Base-by-base conservation (phyloP, 192 early-diverging fungal species). In the Piromyces finnis region DNA sequence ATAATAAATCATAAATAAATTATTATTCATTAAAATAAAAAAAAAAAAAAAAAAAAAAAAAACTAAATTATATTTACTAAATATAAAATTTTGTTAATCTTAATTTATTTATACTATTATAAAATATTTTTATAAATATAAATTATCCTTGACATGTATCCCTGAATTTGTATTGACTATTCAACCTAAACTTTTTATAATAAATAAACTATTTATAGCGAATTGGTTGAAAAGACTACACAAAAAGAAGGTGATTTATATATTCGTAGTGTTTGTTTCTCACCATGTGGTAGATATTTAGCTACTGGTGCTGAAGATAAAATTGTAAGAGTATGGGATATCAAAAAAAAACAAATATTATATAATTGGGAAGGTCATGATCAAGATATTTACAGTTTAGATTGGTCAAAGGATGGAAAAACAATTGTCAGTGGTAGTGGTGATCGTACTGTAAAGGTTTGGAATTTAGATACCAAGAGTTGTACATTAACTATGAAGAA, bases 251-350 rank as follows among this genome's bases (percentile, higher is more conserved):
- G 89, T 77, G 97, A 99, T 86, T 86, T 98, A 78, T 99, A 99
- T 81, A 96, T 99, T 84, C 92, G 97, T 28, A 94, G 93, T 12
- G 96, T 99, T 51, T 94, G 94, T 87, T 99, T 99, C 83, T 95
- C 93, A 82, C 96, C 97, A 18, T 95, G 97, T 82, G 92, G 92
- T 78, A 91, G 92, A 80, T 92, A 87, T 79, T 87, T 99, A 29
- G 97, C 96, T 26, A 97, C 97, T 12, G 97, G 97, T 41, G 95
- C 96, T 11, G 97, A 99, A n/a, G 97, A 99, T 83, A 95, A 92
- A 83, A 91, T 95, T 81, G 95, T 99, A 81, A 90, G 97, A 41
- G 90, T 95, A 82, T 90, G 89, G 88, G 85, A 90, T 80, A 86
- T 90, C 29, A 27, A 68, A 12, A 77, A 83, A 2, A 78, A 82